phyloP scores from a whole-genome alignment of 306 rosid genomes.

The Quercus alba region DNA sequence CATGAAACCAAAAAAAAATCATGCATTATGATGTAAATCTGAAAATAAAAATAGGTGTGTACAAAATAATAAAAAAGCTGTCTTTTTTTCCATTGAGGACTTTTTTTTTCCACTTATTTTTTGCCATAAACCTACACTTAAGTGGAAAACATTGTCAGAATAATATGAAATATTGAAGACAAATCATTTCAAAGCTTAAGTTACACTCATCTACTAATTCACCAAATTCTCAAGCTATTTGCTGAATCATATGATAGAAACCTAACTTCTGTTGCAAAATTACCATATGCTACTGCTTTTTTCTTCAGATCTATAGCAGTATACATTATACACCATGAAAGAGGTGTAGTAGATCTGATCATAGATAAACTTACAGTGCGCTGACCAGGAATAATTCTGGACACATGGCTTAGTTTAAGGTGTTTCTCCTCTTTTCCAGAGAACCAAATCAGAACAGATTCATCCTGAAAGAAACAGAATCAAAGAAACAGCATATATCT shows the following conservation, averaged over 20 bases:
- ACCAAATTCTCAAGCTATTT: not conserved
- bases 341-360: constrained; percentile 4
- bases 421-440: constrained; percentile 98
- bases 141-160: not conserved
- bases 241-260: not conserved
- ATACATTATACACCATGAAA: constrained; percentile 6
- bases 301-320: constrained; percentile 8
- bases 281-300: not conserved
- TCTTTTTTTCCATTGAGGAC: not conserved
- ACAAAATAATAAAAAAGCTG: not conserved
- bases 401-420: constrained; percentile 85
- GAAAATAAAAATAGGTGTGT: not conserved
- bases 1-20: not conserved
- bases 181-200: not conserved
- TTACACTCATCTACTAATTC: not conserved
- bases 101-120: not conserved
- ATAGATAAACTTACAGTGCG: constrained; percentile 75
- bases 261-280: not conserved
- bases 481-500: constrained; percentile 5
- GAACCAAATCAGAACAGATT: constrained; percentile 94
- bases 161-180: not conserved
- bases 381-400: constrained; percentile 96
- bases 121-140: not conserved
- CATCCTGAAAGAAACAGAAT: constrained; percentile 70
- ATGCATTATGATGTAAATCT: not conserved